Base-by-base conservation (phyloP, 2,329 filamentous ascomycete species). In the Talaromyces sp. region DNA sequence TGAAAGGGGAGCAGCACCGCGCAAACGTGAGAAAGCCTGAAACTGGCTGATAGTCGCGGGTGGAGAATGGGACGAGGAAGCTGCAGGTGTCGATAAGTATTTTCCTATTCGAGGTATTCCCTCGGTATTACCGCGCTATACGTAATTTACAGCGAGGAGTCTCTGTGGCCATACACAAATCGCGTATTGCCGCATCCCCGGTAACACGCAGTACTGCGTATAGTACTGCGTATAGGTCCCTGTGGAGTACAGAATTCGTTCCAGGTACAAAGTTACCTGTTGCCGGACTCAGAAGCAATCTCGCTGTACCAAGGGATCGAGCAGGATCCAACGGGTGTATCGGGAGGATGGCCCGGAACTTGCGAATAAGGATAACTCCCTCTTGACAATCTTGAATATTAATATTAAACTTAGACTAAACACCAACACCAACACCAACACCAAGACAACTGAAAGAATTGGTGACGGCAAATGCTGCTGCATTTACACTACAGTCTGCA, bases 91-190 rank as follows among this genome's bases (percentile, higher is more conserved):
- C n/a, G 56, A 60, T 47, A 60, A 65, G 63, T 65, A 52, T 62
- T 65, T 65, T 59, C 64, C 64, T 65, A 57, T 59, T 65, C 47
- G 41, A 62, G 64, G n/a, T 58, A 62, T 37, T 62, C 60, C 64
- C 47, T 62, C 35, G 35, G 54, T 60, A 41, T 31, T 45, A 59
- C 54, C 45, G 62, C 52, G 62, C 41, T 50, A 27, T n/a, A 41
- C 54, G 52, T 60, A 58, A 19, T 14, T 37, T 45, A 64, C 61
- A 19, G 13, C 11, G 39, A 39, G 50, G 22, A 57, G 19, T 58
- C 22, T 11, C 56, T 9, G 37, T 45, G 14, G 24, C 35, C 27
- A 8, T 27, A 50, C 47, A 31, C 5, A 10, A 48, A 27, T 11
- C 45, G 22, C 19, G 5, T 27, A 48, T 27, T 48, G 22, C 45